phyloP scores from a whole-genome alignment of 352 stramenopile species.

The Globisporangium parvum region DNA sequence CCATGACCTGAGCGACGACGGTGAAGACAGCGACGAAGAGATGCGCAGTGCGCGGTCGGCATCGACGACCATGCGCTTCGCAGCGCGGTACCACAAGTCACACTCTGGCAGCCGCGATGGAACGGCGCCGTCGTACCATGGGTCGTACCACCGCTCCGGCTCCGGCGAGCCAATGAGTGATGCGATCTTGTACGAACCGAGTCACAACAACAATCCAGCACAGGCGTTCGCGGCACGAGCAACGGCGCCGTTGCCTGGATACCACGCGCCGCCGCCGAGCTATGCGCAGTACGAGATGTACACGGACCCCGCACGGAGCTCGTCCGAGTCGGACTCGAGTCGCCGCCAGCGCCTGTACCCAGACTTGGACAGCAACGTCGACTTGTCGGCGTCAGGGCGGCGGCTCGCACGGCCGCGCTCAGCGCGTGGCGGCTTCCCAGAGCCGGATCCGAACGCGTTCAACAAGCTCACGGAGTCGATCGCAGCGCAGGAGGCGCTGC shows the following conservation, averaged over 20 bases:
- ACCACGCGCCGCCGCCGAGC: not conserved
- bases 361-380: not conserved
- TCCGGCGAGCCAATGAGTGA: not conserved
- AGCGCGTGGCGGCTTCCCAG: not conserved
- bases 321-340: not conserved
- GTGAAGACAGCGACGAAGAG: slow-evolving; percentile 3
- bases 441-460: slow-evolving; percentile 4
- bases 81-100: not conserved
- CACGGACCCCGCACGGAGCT: not conserved
- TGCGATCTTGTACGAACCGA: not conserved
- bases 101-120: not conserved
- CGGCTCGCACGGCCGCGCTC: not conserved
- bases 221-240: not conserved
- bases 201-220: not conserved
- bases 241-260: not conserved
- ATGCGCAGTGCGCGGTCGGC: not conserved
- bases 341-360: not conserved
- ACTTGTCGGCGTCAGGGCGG: not conserved
- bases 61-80: not conserved
- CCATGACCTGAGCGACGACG: slow-evolving; percentile 2
- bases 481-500: slow-evolving; percentile 13
- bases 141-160: not conserved
- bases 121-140: not conserved
- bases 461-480: slow-evolving; percentile 13
- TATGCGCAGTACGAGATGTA: not conserved